Evolutionary conservation across 2,329 filamentous ascomycete genomes (phyloP), one percentile per base, ranked within the genome.

Genomic region (Ascomycota sp.): DNA sequence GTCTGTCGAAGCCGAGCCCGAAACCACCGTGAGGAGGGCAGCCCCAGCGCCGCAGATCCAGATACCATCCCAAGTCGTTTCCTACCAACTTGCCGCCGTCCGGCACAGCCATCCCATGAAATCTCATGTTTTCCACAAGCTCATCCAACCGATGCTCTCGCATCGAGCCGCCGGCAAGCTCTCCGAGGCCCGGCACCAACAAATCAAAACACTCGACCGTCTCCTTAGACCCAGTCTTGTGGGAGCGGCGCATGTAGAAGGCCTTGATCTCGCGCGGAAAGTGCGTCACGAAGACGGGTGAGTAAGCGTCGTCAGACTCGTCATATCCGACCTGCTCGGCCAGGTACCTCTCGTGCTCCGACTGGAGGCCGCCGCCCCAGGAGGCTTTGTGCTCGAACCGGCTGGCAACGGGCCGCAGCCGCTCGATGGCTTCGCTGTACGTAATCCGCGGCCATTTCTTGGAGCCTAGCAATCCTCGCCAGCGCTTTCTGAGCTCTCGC

Each of bases 171-270:
- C 85, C 85, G 2, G 77, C 80, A 29, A 93, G 67, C 53, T 94
- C 85, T 46, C 80, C 83, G 33, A 86, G 63, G 34, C 83, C 78
- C 11, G 82, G 82, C 11, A 93, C 72, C 11, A 94, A 61, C 28
- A 94, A 66, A 50, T 94, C 85, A 47, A 94, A 94, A 54, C 82
- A 92, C 35, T 83, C 80, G 9, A 82, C 82, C 4, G 82, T 91
- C 28, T 40, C 27, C 51, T 48, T 27, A 46, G 38, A 4, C 38
- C 19, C 7, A 44, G 43, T 9, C 43, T 39, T 1, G 43, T 35
- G 15, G 9, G 49, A 54, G 31, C 53, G 52, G 25, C 51, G 55
- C 61, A 65, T 65, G 49, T 65, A 98, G 54, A 95, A 98, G 8
- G 86, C 81, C 55, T 98, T 98, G 48, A 89, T 72, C 28, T 63